These are phyloP conservation scores for Trifolium pratense DNA, from an alignment of 306 rosid species.

Conservation along the genomic window DNA sequence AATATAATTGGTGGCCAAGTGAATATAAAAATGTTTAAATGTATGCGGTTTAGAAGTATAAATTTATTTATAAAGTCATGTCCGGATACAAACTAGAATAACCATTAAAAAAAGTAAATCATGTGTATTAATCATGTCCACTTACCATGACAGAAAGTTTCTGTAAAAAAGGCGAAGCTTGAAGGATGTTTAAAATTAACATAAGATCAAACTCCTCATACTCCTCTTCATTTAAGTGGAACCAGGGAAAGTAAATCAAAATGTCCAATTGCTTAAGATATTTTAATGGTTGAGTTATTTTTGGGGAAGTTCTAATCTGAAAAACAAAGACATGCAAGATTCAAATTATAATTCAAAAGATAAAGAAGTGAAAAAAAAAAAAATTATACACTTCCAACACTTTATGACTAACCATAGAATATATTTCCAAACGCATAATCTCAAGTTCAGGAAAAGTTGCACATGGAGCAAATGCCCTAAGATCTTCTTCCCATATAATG, in stretches of 20 bases:
- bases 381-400: neutral
- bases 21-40: no score
- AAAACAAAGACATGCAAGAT: neutral
- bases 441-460: slow-evolving; percentile 8
- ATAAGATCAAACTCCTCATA: neutral
- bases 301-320: no score
- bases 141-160: slow-evolving; percentile 13
- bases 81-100: neutral
- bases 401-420: neutral
- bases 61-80: neutral
- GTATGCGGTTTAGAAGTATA: no score
- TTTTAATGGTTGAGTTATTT: neutral
- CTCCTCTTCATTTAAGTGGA: neutral
- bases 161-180: neutral
- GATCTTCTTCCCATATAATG: no score
- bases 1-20: no score
- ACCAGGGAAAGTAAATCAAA: neutral
- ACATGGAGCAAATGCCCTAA: no score
- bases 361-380: no score
- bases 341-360: neutral
- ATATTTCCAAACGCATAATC: neutral
- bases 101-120: neutral
- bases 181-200: neutral
- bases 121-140: neutral
- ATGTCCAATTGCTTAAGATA: neutral